Base-by-base conservation (phyloP, 2,329 filamentous ascomycete species). In the Lachnellula arida region DNA sequence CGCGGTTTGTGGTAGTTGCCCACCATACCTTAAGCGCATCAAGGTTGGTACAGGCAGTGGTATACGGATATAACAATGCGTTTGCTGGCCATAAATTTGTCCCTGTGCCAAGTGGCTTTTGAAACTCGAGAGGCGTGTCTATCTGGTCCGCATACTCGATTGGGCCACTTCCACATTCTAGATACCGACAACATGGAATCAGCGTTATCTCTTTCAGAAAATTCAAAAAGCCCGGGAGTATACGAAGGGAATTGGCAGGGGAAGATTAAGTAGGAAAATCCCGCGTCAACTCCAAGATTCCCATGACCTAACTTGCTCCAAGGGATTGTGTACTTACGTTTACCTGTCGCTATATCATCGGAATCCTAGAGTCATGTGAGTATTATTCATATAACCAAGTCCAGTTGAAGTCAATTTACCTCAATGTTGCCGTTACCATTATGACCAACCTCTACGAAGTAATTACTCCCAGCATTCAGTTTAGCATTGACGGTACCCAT, bases 21-120 rank as follows among this genome's bases (percentile, higher is more conserved):
- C 81, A 83, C 81, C 81, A 86, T n/a, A 70, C 64, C 44, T 78
- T 70, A 9, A 85, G 71, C 3, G 70, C 60, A 65, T 84, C 81
- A 1, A 77, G 65, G 57, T 76, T 65, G 17, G 74, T 75, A 65
- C 82, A 85, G 23, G 1, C 37, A 52, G 15, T 59, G 61, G 49
- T 65, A 22, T 47, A 28, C n/a, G 66, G 60, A 49, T 68, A 70
- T 3, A 46, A 54, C 2, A 32, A 39, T 12, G 64, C 51, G 2
- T 54, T 68, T 2, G 64, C 44, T 3, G 78, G 77, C 79, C 80
- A 82, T 22, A 76, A 61, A 57, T 77, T 70, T 4, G 68, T 74
- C 14, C 79, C 80, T 2, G 74, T 78, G 11, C 80, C 80, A 2
- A 77, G 64, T 0, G 79, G 76, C 68, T 77, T 78, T 56, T 63